Conservation (phyloP, 2,329 filamentous ascomycete species). For the Colletotrichum viniferum region DNA sequence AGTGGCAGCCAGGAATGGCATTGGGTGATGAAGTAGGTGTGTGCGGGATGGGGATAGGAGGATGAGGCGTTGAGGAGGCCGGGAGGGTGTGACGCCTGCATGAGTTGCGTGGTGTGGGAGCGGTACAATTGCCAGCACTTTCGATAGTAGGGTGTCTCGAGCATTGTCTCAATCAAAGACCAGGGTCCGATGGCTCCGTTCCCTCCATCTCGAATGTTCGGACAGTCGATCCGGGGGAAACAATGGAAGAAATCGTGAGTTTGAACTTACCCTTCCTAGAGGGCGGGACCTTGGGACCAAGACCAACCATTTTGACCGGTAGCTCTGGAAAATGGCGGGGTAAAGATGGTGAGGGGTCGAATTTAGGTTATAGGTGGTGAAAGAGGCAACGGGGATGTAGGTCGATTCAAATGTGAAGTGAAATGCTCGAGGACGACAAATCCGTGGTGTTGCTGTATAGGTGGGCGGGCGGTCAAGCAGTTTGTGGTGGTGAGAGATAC, state of each 20-base stretch:
- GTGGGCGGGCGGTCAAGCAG: background rate
- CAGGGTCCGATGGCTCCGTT: background rate
- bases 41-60: background rate
- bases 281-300: constrained; percentile 55
- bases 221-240: background rate
- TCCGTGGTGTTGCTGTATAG: background rate
- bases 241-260: constrained; percentile 17
- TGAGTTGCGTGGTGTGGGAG: background rate
- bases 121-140: background rate
- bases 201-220: background rate
- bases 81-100: constrained; percentile 8
- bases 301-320: constrained; percentile 51
- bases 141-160: background rate
- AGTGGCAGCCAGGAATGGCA: background rate
- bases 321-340: constrained; percentile 31
- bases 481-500: background rate
- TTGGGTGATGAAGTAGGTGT: background rate
- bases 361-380: background rate
- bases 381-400: background rate
- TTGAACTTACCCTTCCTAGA: constrained; percentile 69
- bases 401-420: background rate
- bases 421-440: background rate
- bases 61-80: constrained; percentile 15
- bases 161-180: background rate
- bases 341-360: constrained; percentile 24